These are phyloP conservation scores for Epichloe gansuensis DNA, from an alignment of 2,329 filamentous ascomycete species.

Conservation along the genomic window DNA sequence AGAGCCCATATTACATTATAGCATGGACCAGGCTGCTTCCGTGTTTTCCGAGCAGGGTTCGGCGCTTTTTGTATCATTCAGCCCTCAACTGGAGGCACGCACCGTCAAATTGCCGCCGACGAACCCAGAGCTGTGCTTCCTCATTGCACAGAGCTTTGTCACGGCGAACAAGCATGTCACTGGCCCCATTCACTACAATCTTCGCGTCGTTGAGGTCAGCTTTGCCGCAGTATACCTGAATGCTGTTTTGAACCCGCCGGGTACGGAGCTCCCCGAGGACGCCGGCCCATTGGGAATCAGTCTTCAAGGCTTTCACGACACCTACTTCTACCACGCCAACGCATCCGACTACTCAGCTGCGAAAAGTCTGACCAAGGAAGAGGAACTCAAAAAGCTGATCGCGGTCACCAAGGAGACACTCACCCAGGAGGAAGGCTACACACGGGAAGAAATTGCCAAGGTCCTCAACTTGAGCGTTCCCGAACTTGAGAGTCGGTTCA, in stretches of 20 bases:
- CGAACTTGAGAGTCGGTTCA: constrained; percentile 65
- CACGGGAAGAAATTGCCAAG: constrained; percentile 67
- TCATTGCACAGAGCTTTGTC: constrained; percentile 91
- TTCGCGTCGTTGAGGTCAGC: constrained; percentile 90
- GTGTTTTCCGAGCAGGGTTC: constrained; percentile 81
- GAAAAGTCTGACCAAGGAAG: constrained; percentile 33
- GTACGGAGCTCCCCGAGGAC: constrained; percentile 57
- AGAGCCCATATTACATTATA: constrained; percentile 18
- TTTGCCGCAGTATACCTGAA: constrained; percentile 64
- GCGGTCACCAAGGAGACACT: constrained; percentile 58
- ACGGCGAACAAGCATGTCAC: constrained; percentile 91
- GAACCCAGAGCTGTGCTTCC: constrained; percentile 71
- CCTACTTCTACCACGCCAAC: constrained; percentile 50
- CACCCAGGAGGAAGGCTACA: constrained; percentile 71
- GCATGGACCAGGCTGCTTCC: constrained; percentile 95
- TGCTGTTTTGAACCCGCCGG: constrained; percentile 41
- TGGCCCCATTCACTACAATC: constrained; percentile 87
- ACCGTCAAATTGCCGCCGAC: constrained; percentile 75
- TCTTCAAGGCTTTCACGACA: constrained; percentile 75
- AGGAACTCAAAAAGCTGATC: constrained; percentile 64
- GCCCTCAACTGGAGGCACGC: constrained; percentile 60
- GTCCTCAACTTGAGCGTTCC: constrained; percentile 55
- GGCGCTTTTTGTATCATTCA: constrained; percentile 83
- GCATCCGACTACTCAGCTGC: constrained; percentile 27
- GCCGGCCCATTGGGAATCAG: constrained; percentile 71